Evolutionary conservation across 345 rosid genomes (phyloP), one percentile per base, ranked within the genome.

Genomic region (Dipteronia dyeriana): DNA sequence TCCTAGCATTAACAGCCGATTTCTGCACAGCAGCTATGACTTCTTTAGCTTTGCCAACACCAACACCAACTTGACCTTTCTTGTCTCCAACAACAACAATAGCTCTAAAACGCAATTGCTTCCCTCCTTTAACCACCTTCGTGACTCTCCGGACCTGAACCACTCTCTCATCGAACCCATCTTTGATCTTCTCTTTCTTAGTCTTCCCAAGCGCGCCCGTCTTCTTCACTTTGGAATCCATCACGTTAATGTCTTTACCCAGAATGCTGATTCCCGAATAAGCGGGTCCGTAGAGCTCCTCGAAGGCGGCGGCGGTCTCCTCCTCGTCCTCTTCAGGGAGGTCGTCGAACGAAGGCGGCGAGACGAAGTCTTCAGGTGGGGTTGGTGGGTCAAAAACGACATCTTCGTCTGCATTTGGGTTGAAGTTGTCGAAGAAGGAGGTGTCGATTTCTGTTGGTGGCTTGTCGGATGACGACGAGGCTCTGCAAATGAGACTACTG

Each of bases 41-140:
- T 71, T 92, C 98, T 79, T 86, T 95, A 64, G 97, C 97, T 84
- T 95, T 92, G 13, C 92, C 95, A 49, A 94, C 94, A 0, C 98
- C 98, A 60, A 95, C 97, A 20, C 99, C 97, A 1, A 95, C 98
- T 31, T 85, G 84, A 0, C 98, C 98, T 67, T 92, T 87, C 79
- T 88, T 92, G 60, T 95, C 93, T 0, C 99, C 99, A 11, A 93
- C 96, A 63, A 95, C 91, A 53, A 95, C 96, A 82, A 92, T 79
- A 0, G 88, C 96, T 81, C 99, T 85, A 47, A 91, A 95, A 61
- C 90, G 90, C 87, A 93, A 66, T 31, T 91, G 91, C 77, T 90
- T 92, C 76, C 99, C 99, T 64, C 97, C 99, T 86, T 95, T 91
- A n/a, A 92, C 96, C 75, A 91, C 98, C 79, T 92, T 95, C 29